Conservation (phyloP, 2,329 filamentous ascomycete genomes). For the Didymellaceae sp. region DNA sequence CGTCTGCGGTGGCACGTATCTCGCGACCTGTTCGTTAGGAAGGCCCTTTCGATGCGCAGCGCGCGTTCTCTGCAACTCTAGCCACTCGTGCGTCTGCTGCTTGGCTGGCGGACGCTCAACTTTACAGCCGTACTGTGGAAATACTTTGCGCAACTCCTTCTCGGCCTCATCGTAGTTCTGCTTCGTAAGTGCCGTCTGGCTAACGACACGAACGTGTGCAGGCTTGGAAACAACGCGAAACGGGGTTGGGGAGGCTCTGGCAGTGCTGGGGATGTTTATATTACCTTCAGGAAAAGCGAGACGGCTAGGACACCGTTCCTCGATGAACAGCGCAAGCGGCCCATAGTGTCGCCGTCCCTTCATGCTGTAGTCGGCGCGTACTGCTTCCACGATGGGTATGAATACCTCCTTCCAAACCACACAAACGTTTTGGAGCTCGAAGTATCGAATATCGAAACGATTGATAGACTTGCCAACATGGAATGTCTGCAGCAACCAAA, state of each 20-base stretch:
- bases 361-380: slow-evolving; percentile 36
- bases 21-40: slow-evolving; percentile 13
- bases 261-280: slow-evolving; percentile 17
- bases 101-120: slow-evolving; percentile 42
- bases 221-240: slow-evolving; percentile 30
- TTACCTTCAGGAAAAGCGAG: slow-evolving; percentile 43
- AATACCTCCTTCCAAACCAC: slow-evolving; percentile 39
- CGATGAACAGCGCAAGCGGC: slow-evolving; percentile 41
- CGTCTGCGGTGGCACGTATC: slow-evolving; percentile 11
- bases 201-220: slow-evolving; percentile 2
- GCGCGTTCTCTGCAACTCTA: slow-evolving; percentile 31
- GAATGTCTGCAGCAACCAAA: slow-evolving; percentile 43
- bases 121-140: slow-evolving; percentile 40
- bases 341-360: slow-evolving; percentile 40
- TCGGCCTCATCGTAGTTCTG: slow-evolving; percentile 37
- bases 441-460: slow-evolving; percentile 35
- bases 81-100: slow-evolving; percentile 36
- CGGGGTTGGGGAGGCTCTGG: slow-evolving; percentile 28
- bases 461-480: slow-evolving; percentile 41
- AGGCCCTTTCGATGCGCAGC: slow-evolving; percentile 24
- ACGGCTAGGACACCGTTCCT: slow-evolving; percentile 33
- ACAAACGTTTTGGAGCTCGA: slow-evolving; percentile 36
- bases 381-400: slow-evolving; percentile 39
- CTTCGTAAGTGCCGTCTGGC: slow-evolving; percentile 18
- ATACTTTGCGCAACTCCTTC: slow-evolving; percentile 36